Conservation (phyloP, 2,329 filamentous ascomycete species). For the Falciphora oryzae region DNA sequence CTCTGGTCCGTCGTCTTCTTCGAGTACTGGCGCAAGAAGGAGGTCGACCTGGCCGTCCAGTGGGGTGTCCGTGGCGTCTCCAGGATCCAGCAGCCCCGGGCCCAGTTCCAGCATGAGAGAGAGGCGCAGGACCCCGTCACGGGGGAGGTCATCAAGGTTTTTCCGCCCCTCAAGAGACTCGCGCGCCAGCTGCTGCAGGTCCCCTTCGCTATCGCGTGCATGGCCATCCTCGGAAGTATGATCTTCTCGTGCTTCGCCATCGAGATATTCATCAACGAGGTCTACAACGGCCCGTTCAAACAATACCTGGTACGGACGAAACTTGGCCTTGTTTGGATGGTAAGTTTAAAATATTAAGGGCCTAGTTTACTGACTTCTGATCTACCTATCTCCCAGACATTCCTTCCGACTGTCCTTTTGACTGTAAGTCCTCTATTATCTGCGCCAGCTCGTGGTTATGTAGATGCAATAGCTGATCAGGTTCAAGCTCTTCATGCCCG, state of each 20-base stretch:
- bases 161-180: conserved; percentile 69
- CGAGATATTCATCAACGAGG: conserved; percentile 92
- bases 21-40: conserved; percentile 75
- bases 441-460: not conserved
- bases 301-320: conserved; percentile 61
- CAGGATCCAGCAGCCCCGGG: conserved; percentile 58
- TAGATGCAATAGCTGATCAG: not conserved
- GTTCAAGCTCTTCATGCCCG: conserved; percentile 57
- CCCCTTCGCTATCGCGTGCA: conserved; percentile 74
- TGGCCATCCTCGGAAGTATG: conserved; percentile 67
- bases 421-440: conserved; percentile 38
- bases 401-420: conserved; percentile 84
- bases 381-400: conserved; percentile 48
- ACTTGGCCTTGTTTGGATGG: not conserved
- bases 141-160: conserved; percentile 70
- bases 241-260: conserved; percentile 86
- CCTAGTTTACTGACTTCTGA: too few relatives aligned
- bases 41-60: conserved; percentile 63
- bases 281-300: conserved; percentile 87
- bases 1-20: conserved; percentile 70
- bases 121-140: conserved; percentile 74
- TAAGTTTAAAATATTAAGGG: too few relatives aligned
- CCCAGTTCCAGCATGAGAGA: conserved; percentile 73
- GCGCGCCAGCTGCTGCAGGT: conserved; percentile 73
- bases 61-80: conserved; percentile 69